A percentile compares a stretch with the other conserved stretches of the same genome.
phyloP scores from a whole-genome alignment of 139 green algal genomes.

The Penium margaritaceum region DNA sequence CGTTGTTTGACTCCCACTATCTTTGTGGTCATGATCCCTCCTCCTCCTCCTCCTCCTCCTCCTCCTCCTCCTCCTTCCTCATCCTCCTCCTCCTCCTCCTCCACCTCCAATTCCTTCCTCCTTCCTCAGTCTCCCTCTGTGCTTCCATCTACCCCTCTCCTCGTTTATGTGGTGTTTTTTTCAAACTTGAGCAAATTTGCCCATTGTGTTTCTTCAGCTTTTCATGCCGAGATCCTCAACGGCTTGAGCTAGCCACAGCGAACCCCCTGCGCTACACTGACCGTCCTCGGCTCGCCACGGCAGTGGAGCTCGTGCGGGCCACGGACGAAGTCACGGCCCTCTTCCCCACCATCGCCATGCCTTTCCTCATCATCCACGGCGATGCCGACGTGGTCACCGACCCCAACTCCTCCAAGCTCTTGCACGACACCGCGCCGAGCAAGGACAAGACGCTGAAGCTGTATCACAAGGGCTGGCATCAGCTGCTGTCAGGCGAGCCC shows the following conservation, averaged over 20 bases:
- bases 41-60: no score
- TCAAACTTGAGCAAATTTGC: no score
- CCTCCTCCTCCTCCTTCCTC: no score
- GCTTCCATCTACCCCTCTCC: no score
- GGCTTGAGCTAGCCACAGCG: neutral
- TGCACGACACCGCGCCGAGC: neutral
- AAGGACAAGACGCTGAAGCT: constrained; percentile 13
- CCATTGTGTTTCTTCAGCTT: neutral
- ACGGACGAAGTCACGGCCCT: neutral
- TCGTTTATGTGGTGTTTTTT: no score
- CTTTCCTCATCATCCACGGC: constrained; percentile 13
- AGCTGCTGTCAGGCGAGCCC: constrained; percentile 8
- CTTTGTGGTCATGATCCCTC: no score
- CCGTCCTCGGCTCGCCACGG: constrained; percentile 15
- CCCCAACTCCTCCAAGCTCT: neutral
- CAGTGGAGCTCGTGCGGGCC: constrained; percentile 10
- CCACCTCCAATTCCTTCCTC: neutral
- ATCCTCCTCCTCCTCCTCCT: neutral
- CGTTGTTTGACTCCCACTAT: no score
- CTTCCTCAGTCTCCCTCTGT: no score
- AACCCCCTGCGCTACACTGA: constrained; percentile 11
- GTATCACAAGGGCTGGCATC: neutral
- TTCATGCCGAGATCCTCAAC: constrained; percentile 9
- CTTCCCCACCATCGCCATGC: constrained; percentile 4
- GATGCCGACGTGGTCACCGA: neutral